These are phyloP conservation scores for Coprinopsis sp. DNA, from an alignment of 768 basidiomycete genomes.

Conservation along the genomic window DNA sequence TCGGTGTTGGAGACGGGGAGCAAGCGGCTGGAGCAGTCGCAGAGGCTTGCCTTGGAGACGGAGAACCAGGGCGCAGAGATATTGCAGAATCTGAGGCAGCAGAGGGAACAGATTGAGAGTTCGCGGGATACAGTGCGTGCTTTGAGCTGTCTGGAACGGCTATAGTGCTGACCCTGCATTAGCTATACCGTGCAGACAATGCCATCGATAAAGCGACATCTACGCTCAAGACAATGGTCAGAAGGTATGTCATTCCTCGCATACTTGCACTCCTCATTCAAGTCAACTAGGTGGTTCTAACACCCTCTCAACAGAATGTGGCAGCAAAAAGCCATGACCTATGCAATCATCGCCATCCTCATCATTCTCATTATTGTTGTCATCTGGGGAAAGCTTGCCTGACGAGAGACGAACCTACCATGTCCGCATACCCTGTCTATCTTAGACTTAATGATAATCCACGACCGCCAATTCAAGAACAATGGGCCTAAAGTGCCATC, in stretches of 20 bases:
- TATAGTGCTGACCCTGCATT: slow-evolving; percentile 3
- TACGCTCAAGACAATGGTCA: slow-evolving; percentile 93
- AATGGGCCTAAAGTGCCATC: slow-evolving; percentile 1
- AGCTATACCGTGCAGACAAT: slow-evolving; percentile 84
- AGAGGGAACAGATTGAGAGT: slow-evolving; percentile 94
- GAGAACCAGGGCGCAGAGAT: slow-evolving; percentile 96
- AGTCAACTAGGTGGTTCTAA: slow-evolving; percentile 29
- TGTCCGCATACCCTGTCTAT: neutral
- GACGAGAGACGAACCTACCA: slow-evolving; percentile 8
- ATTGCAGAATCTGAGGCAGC: slow-evolving; percentile 72
- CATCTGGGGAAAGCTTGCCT: slow-evolving; percentile 70
- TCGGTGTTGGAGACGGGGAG: slow-evolving; percentile 79
- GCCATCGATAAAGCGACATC: slow-evolving; percentile 89
- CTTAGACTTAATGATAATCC: slow-evolving; percentile 1
- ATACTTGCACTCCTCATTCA: slow-evolving; percentile 4
- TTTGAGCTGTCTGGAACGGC: neutral
- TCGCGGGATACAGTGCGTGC: slow-evolving; percentile 76
- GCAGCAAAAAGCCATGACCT: slow-evolving; percentile 88
- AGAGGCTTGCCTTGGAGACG: slow-evolving; percentile 91
- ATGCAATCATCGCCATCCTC: slow-evolving; percentile 79
- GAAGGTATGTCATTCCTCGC: slow-evolving; percentile 56
- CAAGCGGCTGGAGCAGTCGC: slow-evolving; percentile 81
- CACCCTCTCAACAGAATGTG: slow-evolving; percentile 73
- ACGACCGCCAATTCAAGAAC: neutral
- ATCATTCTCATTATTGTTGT: slow-evolving; percentile 79